phyloP scores from a whole-genome alignment of 257 asterid species.

The Marsdenia floribunda region DNA sequence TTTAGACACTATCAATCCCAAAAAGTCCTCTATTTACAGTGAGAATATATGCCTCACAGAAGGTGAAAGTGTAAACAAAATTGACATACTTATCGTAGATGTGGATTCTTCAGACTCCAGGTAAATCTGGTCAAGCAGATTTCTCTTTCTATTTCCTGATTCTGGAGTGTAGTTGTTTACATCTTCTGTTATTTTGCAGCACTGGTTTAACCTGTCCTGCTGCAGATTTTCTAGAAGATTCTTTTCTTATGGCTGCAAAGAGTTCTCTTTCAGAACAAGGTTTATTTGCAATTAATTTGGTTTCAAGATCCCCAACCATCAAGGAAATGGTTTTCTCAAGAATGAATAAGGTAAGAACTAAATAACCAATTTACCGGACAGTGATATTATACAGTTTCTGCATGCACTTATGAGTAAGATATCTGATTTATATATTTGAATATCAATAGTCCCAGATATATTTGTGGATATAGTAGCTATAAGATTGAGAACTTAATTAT shows the following conservation, averaged over 20 bases:
- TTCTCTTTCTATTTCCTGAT: background rate
- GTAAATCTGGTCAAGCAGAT: slow-evolving; percentile 27
- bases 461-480: background rate
- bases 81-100: slow-evolving; percentile 75
- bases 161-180: slow-evolving; percentile 5
- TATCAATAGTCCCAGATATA: background rate
- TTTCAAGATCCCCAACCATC: slow-evolving; percentile 70
- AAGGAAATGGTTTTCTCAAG: slow-evolving; percentile 55
- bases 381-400: background rate
- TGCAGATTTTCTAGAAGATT: slow-evolving; percentile 65
- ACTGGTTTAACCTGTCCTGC: slow-evolving; percentile 91
- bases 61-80: slow-evolving; percentile 25
- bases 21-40: slow-evolving; percentile 19
- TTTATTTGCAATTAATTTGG: slow-evolving; percentile 68
- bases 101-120: slow-evolving; percentile 88
- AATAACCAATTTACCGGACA: background rate
- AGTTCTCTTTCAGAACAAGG: slow-evolving; percentile 74
- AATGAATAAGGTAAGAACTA: slow-evolving; percentile 54
- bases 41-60: slow-evolving; percentile 23
- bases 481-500: background rate
- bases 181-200: slow-evolving; percentile 38
- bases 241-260: slow-evolving; percentile 59
- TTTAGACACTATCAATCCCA: slow-evolving; percentile 14
- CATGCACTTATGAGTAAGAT: background rate
- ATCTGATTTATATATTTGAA: too few relatives aligned